Conservation (phyloP, 306 rosid genomes). For the Ammopiptanthus mongolicus region DNA sequence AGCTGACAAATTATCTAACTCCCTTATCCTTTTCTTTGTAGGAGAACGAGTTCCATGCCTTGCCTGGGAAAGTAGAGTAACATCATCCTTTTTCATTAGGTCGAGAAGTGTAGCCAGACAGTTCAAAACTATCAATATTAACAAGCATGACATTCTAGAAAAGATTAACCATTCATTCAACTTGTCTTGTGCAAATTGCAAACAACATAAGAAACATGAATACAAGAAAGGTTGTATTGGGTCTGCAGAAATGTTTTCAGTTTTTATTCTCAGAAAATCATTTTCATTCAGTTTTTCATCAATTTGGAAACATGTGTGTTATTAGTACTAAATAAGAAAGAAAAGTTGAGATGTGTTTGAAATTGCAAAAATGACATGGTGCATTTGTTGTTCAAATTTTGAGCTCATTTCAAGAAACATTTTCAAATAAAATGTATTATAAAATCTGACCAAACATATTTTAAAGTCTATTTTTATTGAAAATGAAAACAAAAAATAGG, state of each 20-base stretch:
- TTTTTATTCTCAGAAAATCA: background rate
- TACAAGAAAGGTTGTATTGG: background rate
- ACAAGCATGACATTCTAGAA: background rate
- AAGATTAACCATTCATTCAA: background rate
- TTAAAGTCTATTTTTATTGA: too few relatives aligned
- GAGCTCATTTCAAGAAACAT: background rate
- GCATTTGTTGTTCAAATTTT: too few relatives aligned
- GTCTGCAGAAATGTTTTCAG: too few relatives aligned
- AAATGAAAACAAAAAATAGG: slow-evolving; percentile 47
- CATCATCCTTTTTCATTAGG: background rate
- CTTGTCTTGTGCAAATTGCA: background rate
- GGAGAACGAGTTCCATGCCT: slow-evolving; percentile 97
- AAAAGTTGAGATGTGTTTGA: background rate
- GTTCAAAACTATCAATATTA: background rate
- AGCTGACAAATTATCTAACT: slow-evolving; percentile 48
- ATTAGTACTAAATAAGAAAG: background rate
- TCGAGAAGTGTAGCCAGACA: background rate
- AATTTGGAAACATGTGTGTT: background rate
- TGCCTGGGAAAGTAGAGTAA: slow-evolving; percentile 47
- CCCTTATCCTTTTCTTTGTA: slow-evolving; percentile 70
- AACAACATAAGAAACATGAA: background rate
- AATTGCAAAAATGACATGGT: too few relatives aligned
- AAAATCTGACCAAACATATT: too few relatives aligned
- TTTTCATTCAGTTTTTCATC: too few relatives aligned
- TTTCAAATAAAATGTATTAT: too few relatives aligned